Percentiles rank a stretch among this genome's conserved stretches.
Conservation (phyloP, 2,329 filamentous ascomycete species). For the Fusarium hostae region DNA sequence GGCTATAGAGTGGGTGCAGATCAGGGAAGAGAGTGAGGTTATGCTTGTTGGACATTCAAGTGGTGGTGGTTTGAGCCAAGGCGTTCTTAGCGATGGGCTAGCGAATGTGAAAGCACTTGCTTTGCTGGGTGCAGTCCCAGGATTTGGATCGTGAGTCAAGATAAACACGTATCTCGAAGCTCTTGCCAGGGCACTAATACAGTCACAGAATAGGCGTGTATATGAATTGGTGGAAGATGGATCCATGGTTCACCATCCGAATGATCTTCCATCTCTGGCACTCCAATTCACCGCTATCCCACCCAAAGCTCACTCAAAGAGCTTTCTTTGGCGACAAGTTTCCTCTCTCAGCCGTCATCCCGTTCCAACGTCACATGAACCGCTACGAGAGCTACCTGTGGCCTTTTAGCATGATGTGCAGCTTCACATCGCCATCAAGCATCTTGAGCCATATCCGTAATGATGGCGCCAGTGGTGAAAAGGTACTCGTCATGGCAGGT, state of each 20-base stretch:
- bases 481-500: constrained; percentile 55
- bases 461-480: constrained; percentile 28
- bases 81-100: constrained; percentile 55
- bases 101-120: constrained; percentile 57
- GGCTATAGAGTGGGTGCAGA: constrained; percentile 53
- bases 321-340: constrained; percentile 63
- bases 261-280: constrained; percentile 60
- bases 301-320: constrained; percentile 58
- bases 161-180: background rate
- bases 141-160: constrained; percentile 49
- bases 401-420: constrained; percentile 59
- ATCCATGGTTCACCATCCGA: constrained; percentile 61
- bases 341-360: constrained; percentile 52
- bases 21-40: constrained; percentile 45
- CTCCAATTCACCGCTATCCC: constrained; percentile 63
- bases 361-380: constrained; percentile 56
- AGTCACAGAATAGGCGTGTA: constrained; percentile 56
- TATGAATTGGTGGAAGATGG: constrained; percentile 57
- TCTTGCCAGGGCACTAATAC: constrained; percentile 3
- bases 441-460: constrained; percentile 53
- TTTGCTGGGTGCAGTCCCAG: constrained; percentile 59
- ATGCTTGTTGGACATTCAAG: constrained; percentile 63
- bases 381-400: constrained; percentile 65
- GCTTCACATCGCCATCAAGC: constrained; percentile 55
- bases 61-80: constrained; percentile 63